phyloP scores from a whole-genome alignment of 2,329 filamentous ascomycete species.

The Venturia carpophila region DNA sequence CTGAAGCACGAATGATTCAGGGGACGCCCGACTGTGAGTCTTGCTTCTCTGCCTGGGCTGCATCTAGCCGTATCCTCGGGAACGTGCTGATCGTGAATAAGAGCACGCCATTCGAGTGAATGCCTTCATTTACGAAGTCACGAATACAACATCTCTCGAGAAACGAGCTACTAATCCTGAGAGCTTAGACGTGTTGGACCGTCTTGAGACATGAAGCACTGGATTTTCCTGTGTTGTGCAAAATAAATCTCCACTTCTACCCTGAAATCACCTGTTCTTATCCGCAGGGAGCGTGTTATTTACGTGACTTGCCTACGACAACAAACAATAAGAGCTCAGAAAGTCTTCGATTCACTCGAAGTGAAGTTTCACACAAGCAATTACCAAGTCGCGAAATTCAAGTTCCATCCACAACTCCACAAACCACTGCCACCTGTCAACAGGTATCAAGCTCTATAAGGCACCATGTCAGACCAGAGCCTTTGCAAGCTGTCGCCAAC shows the following conservation, averaged over 20 bases:
- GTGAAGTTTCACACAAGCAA: conserved; percentile 3
- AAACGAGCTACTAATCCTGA: not conserved
- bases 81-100: not conserved
- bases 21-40: not conserved
- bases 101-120: not conserved
- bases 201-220: not conserved
- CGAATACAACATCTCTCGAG: not conserved
- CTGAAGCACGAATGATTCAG: not conserved
- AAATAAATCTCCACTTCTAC: not conserved
- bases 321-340: not conserved
- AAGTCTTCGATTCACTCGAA: not conserved
- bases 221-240: not conserved
- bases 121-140: too few species aligned
- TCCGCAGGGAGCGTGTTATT: not conserved
- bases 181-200: not conserved
- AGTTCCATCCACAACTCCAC: not conserved
- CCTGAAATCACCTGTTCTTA: not conserved
- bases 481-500: not conserved
- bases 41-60: not conserved
- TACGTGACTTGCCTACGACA: conserved; percentile 8
- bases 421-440: not conserved
- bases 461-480: not conserved
- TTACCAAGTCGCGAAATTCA: not conserved
- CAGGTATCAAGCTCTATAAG: not conserved
- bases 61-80: not conserved